A percentile compares a stretch with the other conserved stretches of the same genome.
These are phyloP conservation scores for Elsinoe australis DNA, from an alignment of 2,329 filamentous ascomycete species.

Conservation along the genomic window DNA sequence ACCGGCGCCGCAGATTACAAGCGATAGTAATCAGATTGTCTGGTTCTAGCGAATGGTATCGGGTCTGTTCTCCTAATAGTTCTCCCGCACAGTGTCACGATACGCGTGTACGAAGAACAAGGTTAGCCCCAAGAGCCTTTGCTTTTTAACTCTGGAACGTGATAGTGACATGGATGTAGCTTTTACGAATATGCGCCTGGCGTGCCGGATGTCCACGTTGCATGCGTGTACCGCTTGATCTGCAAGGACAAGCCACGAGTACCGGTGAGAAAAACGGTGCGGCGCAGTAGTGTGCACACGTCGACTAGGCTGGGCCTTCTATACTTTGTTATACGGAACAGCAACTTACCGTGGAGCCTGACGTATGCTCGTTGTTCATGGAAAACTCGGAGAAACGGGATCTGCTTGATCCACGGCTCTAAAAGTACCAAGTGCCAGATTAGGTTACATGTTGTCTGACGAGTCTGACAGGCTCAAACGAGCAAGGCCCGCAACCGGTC, in stretches of 20 bases:
- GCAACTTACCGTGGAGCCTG: background rate
- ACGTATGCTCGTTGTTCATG: conserved; percentile 11
- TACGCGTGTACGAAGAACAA: conserved; percentile 9
- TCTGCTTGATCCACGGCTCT: conserved; percentile 13
- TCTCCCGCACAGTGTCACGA: background rate
- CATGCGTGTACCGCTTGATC: background rate
- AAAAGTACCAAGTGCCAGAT: conserved; percentile 9
- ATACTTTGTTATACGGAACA: conserved; percentile 1
- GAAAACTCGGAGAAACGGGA: conserved; percentile 11
- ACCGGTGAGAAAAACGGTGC: conserved; percentile 1
- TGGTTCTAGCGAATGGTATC: too few relatives aligned
- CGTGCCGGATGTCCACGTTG: conserved; percentile 3
- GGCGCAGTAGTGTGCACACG: conserved; percentile 1
- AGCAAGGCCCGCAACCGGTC: conserved; percentile 10
- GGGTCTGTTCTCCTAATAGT: background rate
- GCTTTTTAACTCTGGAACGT: conserved; percentile 8
- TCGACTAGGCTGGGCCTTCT: conserved; percentile 7
- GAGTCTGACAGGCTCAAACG: conserved; percentile 2
- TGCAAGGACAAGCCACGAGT: background rate
- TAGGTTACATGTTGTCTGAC: conserved; percentile 3
- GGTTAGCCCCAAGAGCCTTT: conserved; percentile 7
- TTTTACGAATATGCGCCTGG: conserved; percentile 10
- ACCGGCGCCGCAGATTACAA: conserved; percentile 12
- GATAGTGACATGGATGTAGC: background rate
- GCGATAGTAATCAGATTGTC: conserved; percentile 9